Base-by-base conservation (phyloP, 2,329 filamentous ascomycete species). In the Rhinocladiella similis region DNA sequence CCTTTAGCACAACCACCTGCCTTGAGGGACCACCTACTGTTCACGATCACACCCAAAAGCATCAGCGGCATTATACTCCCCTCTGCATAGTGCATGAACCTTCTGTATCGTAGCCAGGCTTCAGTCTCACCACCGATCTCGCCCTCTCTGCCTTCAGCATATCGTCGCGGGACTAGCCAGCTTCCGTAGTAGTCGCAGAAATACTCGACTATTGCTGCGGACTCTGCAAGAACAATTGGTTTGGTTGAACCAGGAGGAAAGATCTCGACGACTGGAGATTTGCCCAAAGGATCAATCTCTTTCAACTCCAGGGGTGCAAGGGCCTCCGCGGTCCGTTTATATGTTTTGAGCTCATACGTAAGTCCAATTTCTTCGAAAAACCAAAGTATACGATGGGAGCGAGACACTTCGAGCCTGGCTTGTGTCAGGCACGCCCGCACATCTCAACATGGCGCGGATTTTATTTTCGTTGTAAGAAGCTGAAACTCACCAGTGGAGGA, bases 31-130 rank as follows among this genome's bases (percentile, higher is more conserved):
- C 6, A 72, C 79, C 65, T 77, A 80, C 81, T 75, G 45, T 80
- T 68, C 18, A 88, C 75, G 22, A 96, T 73, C 14, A 94, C 68
- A 13, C 79, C 75, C 59, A 90, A 72, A 1, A 92, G 73, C 60
- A 94, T 70, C 47, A 85, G 76, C 0, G 84, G 82, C 87, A 95
- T 94, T 59, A 97, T 74, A 59, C 83, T 90, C 10, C 92, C 93
- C 74, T 97, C 93, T 4, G 84, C 80, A 72, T 92, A 97, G 70
- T 96, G 88, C 79, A 96, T 83, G 63, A 84, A 84, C 69, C 90
- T 89, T 67, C 80, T 76, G 66, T 85, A 84, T 41, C 83, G 75
- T 67, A 84, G 67, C 80, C 82, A 87, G 58, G 77, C 74, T 64
- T 86, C 83, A 0, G 77, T 83, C 71, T 87, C 84, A 3, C 74